Evolutionary conservation across 2,329 filamentous ascomycete species (phyloP).

Genomic region (Cladosporium sp.): DNA sequence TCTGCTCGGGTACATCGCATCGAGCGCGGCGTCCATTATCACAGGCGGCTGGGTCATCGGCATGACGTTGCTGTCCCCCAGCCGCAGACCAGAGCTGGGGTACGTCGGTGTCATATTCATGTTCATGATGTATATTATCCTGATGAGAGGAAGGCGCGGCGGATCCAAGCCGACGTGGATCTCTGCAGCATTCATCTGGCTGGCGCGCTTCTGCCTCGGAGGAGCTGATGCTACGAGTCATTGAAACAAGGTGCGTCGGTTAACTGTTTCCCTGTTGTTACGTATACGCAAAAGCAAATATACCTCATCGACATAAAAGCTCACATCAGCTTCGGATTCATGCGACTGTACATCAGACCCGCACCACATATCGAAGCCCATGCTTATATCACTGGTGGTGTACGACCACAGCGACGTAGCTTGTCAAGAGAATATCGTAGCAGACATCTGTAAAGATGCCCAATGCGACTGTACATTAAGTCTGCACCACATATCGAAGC

Average conservation of each 20-base stretch:
- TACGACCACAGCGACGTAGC: too few species aligned
- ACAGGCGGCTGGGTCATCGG: background rate
- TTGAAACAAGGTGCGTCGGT: background rate
- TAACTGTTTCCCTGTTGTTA: too few species aligned
- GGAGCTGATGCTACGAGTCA: background rate
- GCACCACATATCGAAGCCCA: too few species aligned
- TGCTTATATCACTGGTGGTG: too few species aligned
- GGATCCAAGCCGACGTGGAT: background rate
- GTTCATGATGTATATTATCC: background rate
- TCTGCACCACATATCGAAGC: too few species aligned
- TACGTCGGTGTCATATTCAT: background rate
- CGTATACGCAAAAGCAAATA: too few species aligned
- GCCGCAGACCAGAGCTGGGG: background rate
- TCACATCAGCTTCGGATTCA: too few species aligned
- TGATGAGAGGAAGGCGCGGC: background rate
- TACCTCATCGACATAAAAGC: too few species aligned
- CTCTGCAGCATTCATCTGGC: background rate
- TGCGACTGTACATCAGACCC: too few species aligned
- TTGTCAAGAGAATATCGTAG: too few species aligned
- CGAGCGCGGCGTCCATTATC: background rate
- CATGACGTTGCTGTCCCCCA: background rate
- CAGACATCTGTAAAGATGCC: too few species aligned
- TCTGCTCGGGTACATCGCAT: background rate
- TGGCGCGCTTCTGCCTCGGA: background rate
- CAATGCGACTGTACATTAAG: too few species aligned